phyloP scores from a whole-genome alignment of 2,329 filamentous ascomycete genomes.

The Fusarium sp. region DNA sequence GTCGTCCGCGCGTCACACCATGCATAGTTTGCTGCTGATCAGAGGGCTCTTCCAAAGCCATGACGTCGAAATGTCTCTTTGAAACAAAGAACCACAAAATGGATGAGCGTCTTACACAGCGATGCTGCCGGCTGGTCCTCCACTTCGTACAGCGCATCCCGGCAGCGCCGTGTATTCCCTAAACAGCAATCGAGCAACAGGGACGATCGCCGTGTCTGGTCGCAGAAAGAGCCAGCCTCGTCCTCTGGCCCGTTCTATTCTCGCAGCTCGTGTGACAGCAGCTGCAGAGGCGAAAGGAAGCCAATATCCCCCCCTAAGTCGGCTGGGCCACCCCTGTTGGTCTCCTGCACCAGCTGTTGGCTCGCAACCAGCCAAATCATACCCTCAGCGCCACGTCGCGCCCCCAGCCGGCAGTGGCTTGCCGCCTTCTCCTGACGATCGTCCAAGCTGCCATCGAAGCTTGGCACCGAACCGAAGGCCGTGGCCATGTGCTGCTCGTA shows the following conservation, averaged over 20 bases:
- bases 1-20: slow-evolving; percentile 38
- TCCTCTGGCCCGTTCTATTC: neutral
- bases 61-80: slow-evolving; percentile 35
- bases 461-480: slow-evolving; percentile 29
- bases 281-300: neutral
- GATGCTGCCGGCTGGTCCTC: slow-evolving; percentile 4
- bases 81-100: slow-evolving; percentile 40
- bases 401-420: slow-evolving; percentile 32
- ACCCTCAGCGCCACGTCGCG: slow-evolving; percentile 17
- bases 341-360: slow-evolving; percentile 13
- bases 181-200: neutral
- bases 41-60: slow-evolving; percentile 21
- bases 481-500: slow-evolving; percentile 13
- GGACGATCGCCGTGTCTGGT: neutral
- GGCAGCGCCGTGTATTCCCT: neutral
- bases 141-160: slow-evolving; percentile 6
- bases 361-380: slow-evolving; percentile 16
- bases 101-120: slow-evolving; percentile 27
- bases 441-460: slow-evolving; percentile 20
- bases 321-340: slow-evolving; percentile 12
- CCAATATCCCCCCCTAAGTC: neutral
- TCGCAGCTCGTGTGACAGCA: slow-evolving; percentile 15
- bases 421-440: slow-evolving; percentile 41
- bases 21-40: slow-evolving; percentile 32
- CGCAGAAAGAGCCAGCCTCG: neutral